Evolutionary conservation across 2,329 filamentous ascomycete genomes (phyloP).

Genomic region (Aspergillus tamarii): DNA sequence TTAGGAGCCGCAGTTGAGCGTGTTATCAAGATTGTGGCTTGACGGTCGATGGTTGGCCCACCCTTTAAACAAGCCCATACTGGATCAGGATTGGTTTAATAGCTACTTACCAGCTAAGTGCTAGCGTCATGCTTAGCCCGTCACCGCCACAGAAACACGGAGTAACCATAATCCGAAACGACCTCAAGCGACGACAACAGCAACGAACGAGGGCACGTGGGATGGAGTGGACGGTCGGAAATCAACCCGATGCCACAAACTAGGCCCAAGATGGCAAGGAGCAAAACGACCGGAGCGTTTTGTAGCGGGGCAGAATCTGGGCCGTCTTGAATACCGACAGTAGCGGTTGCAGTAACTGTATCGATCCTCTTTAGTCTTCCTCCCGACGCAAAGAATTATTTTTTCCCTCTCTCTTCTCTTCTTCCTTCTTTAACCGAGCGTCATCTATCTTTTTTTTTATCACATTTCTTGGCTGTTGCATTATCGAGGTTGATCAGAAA

Average conservation of each 20-base stretch:
- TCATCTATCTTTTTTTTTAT: background rate
- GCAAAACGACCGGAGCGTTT: background rate
- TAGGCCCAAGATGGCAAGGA: conserved; percentile 4
- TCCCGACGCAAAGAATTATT: background rate
- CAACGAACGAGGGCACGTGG: conserved; percentile 15
- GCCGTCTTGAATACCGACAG: background rate
- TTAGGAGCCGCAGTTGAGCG: conserved; percentile 12
- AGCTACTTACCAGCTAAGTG: conserved; percentile 8
- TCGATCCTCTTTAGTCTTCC: conserved; percentile 4
- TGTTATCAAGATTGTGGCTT: conserved; percentile 24
- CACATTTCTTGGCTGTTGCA: background rate
- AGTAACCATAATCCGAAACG: conserved; percentile 1
- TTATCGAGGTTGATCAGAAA: background rate
- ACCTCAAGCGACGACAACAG: conserved; percentile 6
- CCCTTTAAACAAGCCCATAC: conserved; percentile 14
- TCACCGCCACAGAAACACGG: conserved; percentile 14
- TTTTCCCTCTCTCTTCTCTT: background rate
- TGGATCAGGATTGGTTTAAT: conserved; percentile 2
- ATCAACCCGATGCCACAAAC: background rate
- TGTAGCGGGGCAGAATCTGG: background rate
- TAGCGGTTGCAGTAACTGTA: conserved; percentile 2
- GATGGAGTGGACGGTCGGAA: conserved; percentile 11
- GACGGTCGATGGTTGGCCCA: conserved; percentile 17
- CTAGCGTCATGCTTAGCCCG: conserved; percentile 3
- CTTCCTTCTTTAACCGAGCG: background rate